Percentiles rank a stretch among this genome's conserved stretches.
phyloP scores from a whole-genome alignment of 1,139 yeast genomes.

The Magnusiomyces sp. region DNA sequence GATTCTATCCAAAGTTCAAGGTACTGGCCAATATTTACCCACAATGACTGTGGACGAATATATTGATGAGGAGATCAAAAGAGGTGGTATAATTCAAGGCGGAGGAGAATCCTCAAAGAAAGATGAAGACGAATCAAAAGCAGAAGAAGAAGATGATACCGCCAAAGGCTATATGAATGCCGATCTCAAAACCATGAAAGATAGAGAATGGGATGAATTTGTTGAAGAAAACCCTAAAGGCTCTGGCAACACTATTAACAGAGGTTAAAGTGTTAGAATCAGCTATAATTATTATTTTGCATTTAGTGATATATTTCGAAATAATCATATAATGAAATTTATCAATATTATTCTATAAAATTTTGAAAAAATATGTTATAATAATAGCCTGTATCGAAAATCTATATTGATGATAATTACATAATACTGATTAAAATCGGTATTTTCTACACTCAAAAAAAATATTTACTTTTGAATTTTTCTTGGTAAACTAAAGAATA shows the following conservation, averaged over 20 bases:
- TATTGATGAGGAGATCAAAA: conserved; percentile 71
- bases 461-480: neutral
- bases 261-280: conserved; percentile 37
- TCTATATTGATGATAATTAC: no score
- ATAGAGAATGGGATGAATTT: conserved; percentile 89
- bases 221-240: conserved; percentile 74
- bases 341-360: no score
- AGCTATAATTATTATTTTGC: no score
- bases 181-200: conserved; percentile 51
- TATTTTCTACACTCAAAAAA: neutral
- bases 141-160: conserved; percentile 37
- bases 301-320: no score
- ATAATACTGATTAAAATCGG: no score
- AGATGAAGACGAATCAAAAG: conserved; percentile 47
- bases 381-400: no score
- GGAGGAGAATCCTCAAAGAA: conserved; percentile 36
- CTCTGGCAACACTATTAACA: conserved; percentile 79
- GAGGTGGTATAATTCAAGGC: conserved; percentile 64
- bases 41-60: conserved; percentile 94
- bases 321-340: no score
- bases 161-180: conserved; percentile 37
- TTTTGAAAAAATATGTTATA: no score
- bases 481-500: neutral
- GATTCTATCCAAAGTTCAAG: conserved; percentile 58
- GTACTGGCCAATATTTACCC: conserved; percentile 89